Base-by-base conservation (phyloP, 805 yeast species). In the Starmerella sp. region DNA sequence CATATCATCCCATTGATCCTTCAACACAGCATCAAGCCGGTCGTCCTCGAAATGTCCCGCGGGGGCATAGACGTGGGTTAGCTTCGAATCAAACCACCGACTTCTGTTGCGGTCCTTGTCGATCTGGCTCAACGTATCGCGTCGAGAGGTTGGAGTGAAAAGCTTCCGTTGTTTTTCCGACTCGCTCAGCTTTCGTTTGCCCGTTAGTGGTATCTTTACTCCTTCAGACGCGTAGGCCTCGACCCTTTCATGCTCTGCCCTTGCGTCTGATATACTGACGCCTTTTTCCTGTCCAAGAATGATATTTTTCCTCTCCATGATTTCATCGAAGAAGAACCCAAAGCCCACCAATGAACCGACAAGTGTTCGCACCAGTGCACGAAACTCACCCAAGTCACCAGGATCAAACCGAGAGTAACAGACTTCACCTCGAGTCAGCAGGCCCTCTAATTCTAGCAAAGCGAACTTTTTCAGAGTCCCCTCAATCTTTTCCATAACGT, bases 391-490 rank as follows among this genome's bases (percentile, higher is more conserved):
- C 28, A 60, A 42, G 46, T 62, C 63, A 9, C 64, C 63, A 4
- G 62, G 53, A 49, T 64, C 67, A 0, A 64, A 41, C 3, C 68
- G 58, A 1, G 65, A 60, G 28, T 51, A 63, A 1, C 63, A 51
- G 2, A 61, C 31, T 50, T 66, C 67, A 11, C 59, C 54, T 6
- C 52, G 36, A 6, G 46, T 15, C 2, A 58, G 14, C 9, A 54
- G 48, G 43, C 57, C 51, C 4, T 61, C 58, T 5, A 56, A 38
- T n/a, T 54, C 59, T 4, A 60, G 54, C 13, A 51, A 22, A 11
- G 52, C 58, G 41, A 58, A 52, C 44, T 49, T 38, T 29, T n/a
- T 45, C 2, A 58, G 56, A 1, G 42, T n/a, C 10, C 13, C 17
- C 7, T 52, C 48, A 5, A 51, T 22, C 2, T 42, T 37, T 0